These are phyloP conservation scores for Leccinellum albellum DNA, from an alignment of 768 basidiomycete genomes.

Conservation along the genomic window DNA sequence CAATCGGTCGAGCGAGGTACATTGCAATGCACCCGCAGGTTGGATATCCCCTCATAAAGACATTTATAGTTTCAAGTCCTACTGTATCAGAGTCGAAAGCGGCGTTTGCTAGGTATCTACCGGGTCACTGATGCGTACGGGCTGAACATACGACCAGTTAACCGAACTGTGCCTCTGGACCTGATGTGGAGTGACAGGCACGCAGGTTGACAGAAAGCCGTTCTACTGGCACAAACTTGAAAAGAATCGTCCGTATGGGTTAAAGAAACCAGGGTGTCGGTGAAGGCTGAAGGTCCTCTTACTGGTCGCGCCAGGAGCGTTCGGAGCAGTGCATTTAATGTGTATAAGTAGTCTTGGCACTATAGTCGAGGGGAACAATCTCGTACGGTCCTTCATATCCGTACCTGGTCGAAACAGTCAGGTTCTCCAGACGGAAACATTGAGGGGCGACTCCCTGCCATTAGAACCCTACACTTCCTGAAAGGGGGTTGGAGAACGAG, in stretches of 20 bases:
- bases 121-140: background rate
- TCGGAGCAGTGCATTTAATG: background rate
- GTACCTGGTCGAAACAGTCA: too few relatives aligned
- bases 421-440: background rate
- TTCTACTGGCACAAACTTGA: background rate
- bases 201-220: background rate
- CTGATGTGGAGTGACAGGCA: background rate
- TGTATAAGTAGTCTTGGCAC: background rate
- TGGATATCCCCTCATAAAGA: background rate
- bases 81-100: background rate
- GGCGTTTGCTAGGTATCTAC: background rate
- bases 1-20: background rate
- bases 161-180: background rate
- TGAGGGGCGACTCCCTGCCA: background rate
- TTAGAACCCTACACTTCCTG: background rate
- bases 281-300: background rate
- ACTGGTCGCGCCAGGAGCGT: background rate
- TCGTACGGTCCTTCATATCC: background rate
- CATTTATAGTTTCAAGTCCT: background rate
- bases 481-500: background rate
- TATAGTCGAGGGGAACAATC: background rate
- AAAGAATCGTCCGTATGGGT: constrained; percentile 3
- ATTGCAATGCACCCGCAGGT: background rate
- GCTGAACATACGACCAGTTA: background rate
- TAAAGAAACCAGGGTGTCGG: background rate